Base-by-base conservation (phyloP, 2,329 filamentous ascomycete genomes). In the Salinomyces thailandicus region DNA sequence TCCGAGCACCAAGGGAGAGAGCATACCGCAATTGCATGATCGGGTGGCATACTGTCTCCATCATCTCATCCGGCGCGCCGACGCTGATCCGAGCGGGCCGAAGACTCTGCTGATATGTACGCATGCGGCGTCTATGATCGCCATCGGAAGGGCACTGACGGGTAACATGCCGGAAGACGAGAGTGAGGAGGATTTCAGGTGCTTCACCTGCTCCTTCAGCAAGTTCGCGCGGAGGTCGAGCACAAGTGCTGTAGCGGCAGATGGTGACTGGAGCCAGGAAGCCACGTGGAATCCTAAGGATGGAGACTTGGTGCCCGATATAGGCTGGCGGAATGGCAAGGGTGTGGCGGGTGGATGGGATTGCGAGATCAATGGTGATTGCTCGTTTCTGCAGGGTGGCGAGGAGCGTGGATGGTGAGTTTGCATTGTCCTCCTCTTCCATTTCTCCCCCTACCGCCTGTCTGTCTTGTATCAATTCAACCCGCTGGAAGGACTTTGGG, bases 111-210 rank as follows among this genome's bases (percentile, higher is more conserved):
- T 95, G 27, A 69, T 98, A 26, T 94, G 85, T 62, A 81, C 84
- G 1, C 91, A 98, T 64, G 91, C 91, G 1, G 91, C 91, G 3
- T 77, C 80, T 8, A 73, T 96, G 52, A 95, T 98, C 55, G 81
- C 83, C 6, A 73, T 91, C 47, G 89, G 89, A 1, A 73, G 91
- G 27, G 78, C 77, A 1, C 65, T 98, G 49, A 95, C 87, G 2
- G 86, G 85, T 7, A 45, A 50, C 18, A 78, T 89, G 71, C 87
- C 87, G 0, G 71, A 75, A 1, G 75, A 81, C 54, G 68, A 77
- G 18, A 75, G 74, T 5, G 72, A 73, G 35, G 81, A 91, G 44
- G 87, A 95, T 59, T 95, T 94, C 57, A 68, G 72, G 41, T 85
- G 85, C 42, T 93, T 80, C 57, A 94, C 86, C 2, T 89, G 85